A percentile compares a stretch with the other conserved stretches of the same genome.
These are phyloP conservation scores for Plantago ovata DNA, from an alignment of 257 asterid genomes.

Conservation along the genomic window DNA sequence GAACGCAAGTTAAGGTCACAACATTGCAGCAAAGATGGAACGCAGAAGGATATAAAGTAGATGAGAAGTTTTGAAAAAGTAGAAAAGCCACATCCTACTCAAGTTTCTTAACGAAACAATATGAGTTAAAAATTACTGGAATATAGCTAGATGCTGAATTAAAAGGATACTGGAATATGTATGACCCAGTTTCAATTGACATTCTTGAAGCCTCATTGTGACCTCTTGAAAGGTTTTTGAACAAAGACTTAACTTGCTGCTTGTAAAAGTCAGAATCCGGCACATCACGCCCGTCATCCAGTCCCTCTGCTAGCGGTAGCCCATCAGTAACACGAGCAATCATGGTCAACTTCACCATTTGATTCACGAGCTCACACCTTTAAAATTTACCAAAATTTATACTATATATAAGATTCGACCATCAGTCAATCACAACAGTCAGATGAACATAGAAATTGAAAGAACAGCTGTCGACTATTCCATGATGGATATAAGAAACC, in stretches of 20 bases:
- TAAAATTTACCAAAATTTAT: slow-evolving; percentile 6
- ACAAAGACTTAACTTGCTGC: slow-evolving; percentile 83
- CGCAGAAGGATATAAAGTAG: background rate
- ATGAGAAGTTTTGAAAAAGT: background rate
- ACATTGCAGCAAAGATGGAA: slow-evolving; percentile 10
- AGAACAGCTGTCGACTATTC: too few relatives aligned
- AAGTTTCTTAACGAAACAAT: slow-evolving; percentile 1
- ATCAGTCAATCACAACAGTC: too few relatives aligned
- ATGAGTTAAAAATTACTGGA: background rate
- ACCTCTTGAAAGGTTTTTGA: slow-evolving; percentile 82
- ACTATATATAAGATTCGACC: too few relatives aligned
- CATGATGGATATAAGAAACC: too few relatives aligned
- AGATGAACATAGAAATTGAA: too few relatives aligned
- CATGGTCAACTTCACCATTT: slow-evolving; percentile 94
- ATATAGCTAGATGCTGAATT: background rate
- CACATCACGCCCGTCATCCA: slow-evolving; percentile 91
- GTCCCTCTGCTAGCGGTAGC: slow-evolving; percentile 86
- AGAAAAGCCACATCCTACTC: slow-evolving; percentile 12
- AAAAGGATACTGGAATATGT: slow-evolving; percentile 87
- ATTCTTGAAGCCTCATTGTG: slow-evolving; percentile 87
- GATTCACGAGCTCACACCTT: slow-evolving; percentile 36
- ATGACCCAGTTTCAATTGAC: slow-evolving; percentile 92
- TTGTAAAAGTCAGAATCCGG: slow-evolving; percentile 79
- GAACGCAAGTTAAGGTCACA: slow-evolving; percentile 45
- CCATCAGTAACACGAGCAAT: slow-evolving; percentile 98